Evolutionary conservation across 23 red algal species (phyloP).

Genomic region (Cyanidium caldarium): DNA sequence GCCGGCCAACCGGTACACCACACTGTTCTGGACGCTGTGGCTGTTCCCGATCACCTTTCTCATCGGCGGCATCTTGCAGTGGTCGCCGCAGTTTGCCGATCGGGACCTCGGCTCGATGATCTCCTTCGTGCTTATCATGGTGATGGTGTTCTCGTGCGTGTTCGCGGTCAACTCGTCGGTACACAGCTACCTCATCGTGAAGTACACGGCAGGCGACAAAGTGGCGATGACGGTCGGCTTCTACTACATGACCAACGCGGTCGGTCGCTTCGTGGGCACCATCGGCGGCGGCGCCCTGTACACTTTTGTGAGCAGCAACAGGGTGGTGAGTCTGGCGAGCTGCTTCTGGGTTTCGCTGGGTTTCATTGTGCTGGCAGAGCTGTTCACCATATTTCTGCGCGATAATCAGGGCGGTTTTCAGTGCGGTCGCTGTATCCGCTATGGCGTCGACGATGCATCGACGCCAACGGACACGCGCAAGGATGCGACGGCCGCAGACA

Average conservation of each 20-base stretch:
- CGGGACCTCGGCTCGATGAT: background rate
- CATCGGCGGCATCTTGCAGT: background rate
- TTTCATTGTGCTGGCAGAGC: background rate
- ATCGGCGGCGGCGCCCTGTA: background rate
- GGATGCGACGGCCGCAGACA: too few species aligned
- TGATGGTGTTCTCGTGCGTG: background rate
- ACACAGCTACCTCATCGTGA: constrained; percentile 6
- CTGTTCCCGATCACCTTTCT: background rate
- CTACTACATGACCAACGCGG: constrained; percentile 8
- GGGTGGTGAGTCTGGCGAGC: background rate
- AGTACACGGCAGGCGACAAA: constrained; percentile 4
- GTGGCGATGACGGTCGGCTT: constrained; percentile 7
- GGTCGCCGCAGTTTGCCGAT: background rate
- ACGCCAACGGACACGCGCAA: too few species aligned
- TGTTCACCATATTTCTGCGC: background rate
- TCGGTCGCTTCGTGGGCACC: constrained; percentile 3
- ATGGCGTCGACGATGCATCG: background rate
- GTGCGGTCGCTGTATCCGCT: background rate
- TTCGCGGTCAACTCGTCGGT: constrained; percentile 2
- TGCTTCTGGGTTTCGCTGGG: constrained; percentile 3
- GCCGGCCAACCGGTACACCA: background rate
- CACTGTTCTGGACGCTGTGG: background rate
- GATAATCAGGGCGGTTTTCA: constrained; percentile 3
- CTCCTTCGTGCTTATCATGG: background rate
- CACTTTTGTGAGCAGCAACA: background rate